A percentile compares a stretch with the other conserved stretches of the same genome.
phyloP scores from a whole-genome alignment of 176 grass and related monocot species.

The Luzula sylvatica region DNA sequence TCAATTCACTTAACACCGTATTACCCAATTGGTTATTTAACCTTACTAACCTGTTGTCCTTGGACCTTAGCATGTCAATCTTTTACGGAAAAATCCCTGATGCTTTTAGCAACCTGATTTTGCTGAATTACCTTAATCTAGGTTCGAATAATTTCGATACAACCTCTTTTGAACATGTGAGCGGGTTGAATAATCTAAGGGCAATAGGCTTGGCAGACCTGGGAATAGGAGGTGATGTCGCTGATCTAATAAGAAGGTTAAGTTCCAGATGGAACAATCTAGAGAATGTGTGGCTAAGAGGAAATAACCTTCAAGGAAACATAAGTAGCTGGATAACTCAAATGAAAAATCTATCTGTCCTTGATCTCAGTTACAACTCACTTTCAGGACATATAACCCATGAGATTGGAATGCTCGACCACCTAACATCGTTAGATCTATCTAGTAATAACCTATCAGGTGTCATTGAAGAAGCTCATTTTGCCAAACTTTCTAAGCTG shows the following conservation, averaged over 20 bases:
- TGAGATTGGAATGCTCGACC: no score
- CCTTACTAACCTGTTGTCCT: constrained; percentile 20
- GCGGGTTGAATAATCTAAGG: constrained; percentile 5
- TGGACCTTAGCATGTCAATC: constrained; percentile 8
- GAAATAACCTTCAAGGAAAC: constrained; percentile 18
- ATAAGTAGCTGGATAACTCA: constrained; percentile 14
- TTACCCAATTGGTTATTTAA: constrained; percentile 29
- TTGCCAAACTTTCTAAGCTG: no score
- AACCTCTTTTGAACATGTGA: not conserved
- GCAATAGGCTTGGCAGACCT: constrained; percentile 7
- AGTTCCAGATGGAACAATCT: no score
- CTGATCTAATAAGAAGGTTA: not conserved
- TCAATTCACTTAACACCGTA: constrained; percentile 5
- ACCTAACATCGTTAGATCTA: constrained; percentile 23
- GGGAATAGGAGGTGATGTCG: constrained; percentile 13
- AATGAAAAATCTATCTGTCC: constrained; percentile 19
- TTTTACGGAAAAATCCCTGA: constrained; percentile 21
- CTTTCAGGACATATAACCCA: constrained; percentile 9
- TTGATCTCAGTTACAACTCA: constrained; percentile 37
- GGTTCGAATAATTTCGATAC: constrained; percentile 20
- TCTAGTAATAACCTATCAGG: constrained; percentile 4
- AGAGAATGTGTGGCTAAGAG: constrained; percentile 2
- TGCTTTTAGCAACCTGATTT: constrained; percentile 21
- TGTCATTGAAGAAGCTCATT: no score
- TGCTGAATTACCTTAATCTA: constrained; percentile 12